A percentile compares a stretch with the other conserved stretches of the same genome.
phyloP scores from a whole-genome alignment of 23 red algal species.

The Gracilaria vermiculophylla region DNA sequence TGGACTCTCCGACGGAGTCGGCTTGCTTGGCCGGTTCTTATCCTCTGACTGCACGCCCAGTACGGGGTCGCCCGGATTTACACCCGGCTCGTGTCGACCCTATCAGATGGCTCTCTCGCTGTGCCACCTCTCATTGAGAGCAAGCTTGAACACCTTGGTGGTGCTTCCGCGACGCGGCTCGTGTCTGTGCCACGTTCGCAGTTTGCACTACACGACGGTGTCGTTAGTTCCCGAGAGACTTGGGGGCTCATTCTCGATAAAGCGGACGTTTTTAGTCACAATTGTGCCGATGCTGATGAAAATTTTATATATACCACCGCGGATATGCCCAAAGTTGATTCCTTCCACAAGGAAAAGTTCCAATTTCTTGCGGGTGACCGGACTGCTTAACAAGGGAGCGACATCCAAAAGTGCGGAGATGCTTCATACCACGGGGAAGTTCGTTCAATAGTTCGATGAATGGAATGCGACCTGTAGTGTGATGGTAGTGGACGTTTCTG shows the following conservation, averaged over 20 bases:
- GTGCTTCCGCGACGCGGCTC: too few relatives aligned
- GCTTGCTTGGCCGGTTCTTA: too few relatives aligned
- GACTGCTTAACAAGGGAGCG: background rate
- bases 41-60: too few relatives aligned
- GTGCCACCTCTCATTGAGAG: too few relatives aligned
- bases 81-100: too few relatives aligned
- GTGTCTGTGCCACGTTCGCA: too few relatives aligned
- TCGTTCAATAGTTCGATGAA: background rate
- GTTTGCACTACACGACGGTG: too few relatives aligned
- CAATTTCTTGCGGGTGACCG: background rate
- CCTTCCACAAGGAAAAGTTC: background rate
- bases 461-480: background rate
- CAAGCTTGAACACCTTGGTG: too few relatives aligned
- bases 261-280: background rate
- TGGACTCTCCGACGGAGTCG: too few relatives aligned
- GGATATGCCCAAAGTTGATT: background rate
- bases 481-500: slow-evolving; percentile 7
- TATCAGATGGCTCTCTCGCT: too few relatives aligned
- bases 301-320: background rate
- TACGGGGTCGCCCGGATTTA: too few relatives aligned
- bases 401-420: background rate
- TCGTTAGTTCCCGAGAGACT: too few relatives aligned
- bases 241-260: background rate
- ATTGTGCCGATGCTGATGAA: background rate
- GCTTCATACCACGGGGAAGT: background rate